phyloP scores from a whole-genome alignment of 805 yeast species.

The Scheffersomyces stipitis region DNA sequence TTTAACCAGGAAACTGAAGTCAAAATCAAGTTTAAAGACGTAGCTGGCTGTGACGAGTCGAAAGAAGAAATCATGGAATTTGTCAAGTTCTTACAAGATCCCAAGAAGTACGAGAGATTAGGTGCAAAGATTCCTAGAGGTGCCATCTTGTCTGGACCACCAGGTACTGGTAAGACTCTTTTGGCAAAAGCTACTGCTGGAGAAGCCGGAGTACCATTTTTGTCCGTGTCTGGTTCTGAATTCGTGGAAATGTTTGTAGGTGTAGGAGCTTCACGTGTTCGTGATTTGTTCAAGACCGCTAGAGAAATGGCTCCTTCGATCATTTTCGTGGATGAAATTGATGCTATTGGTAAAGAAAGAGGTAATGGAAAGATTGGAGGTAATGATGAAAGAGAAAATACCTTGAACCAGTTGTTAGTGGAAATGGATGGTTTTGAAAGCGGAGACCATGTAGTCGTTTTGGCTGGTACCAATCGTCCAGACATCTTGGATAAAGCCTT shows the following conservation, averaged over 20 bases:
- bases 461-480: slow-evolving; percentile 93
- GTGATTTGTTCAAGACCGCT: slow-evolving; percentile 88
- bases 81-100: slow-evolving; percentile 84
- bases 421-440: slow-evolving; percentile 94
- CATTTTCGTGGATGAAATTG: slow-evolving; percentile 91
- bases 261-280: slow-evolving; percentile 93
- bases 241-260: slow-evolving; percentile 98
- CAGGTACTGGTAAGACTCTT: slow-evolving; percentile 95
- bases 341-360: slow-evolving; percentile 90
- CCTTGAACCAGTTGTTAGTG: slow-evolving; percentile 86
- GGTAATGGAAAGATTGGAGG: slow-evolving; percentile 72
- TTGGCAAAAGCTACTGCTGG: slow-evolving; percentile 96
- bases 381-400: slow-evolving; percentile 91
- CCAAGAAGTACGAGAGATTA: slow-evolving; percentile 76
- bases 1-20: slow-evolving; percentile 84
- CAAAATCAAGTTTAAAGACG: slow-evolving; percentile 80
- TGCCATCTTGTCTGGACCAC: slow-evolving; percentile 91
- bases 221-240: slow-evolving; percentile 89
- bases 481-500: slow-evolving; percentile 89
- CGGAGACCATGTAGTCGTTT: slow-evolving; percentile 87
- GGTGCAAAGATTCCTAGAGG: slow-evolving; percentile 97
- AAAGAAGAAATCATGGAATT: slow-evolving; percentile 95
- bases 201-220: slow-evolving; percentile 92
- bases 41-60: slow-evolving; percentile 94
- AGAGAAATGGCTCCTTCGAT: slow-evolving; percentile 88